These are phyloP conservation scores for Coemansia sp. DNA, from an alignment of 192 early-diverging fungal species.

Conservation along the genomic window DNA sequence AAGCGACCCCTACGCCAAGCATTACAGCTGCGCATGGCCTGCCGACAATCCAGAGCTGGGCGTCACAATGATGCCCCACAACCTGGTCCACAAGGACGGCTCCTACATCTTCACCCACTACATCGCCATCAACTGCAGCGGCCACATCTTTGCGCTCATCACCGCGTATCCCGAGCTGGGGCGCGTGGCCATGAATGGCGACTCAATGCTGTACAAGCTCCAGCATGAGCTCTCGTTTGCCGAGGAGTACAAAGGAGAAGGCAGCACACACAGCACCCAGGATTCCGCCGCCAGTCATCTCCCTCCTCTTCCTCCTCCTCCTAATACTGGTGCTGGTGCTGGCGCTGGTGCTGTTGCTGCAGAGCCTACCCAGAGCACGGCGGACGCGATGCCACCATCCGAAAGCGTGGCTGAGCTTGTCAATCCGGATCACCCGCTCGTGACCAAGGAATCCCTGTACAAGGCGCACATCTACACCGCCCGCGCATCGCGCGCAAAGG, in stretches of 20 bases:
- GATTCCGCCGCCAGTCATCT: background rate
- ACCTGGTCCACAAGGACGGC: slow-evolving; percentile 26
- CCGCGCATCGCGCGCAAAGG: slow-evolving; percentile 36
- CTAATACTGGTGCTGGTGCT: background rate
- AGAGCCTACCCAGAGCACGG: background rate
- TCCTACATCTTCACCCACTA: slow-evolving; percentile 24
- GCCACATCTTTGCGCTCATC: slow-evolving; percentile 36
- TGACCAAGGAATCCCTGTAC: slow-evolving; percentile 34
- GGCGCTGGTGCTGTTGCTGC: too few species aligned
- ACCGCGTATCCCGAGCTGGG: slow-evolving; percentile 38
- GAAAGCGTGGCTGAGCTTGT: slow-evolving; percentile 9
- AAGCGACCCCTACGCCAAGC: slow-evolving; percentile 36
- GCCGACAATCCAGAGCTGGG: slow-evolving; percentile 48
- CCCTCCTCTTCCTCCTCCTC: background rate
- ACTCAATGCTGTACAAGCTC: slow-evolving; percentile 41
- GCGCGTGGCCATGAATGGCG: slow-evolving; percentile 20
- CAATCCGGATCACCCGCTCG: slow-evolving; percentile 8
- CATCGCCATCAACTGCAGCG: slow-evolving; percentile 43
- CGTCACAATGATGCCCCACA: slow-evolving; percentile 49
- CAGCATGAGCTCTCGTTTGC: slow-evolving; percentile 34
- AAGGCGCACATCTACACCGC: slow-evolving; percentile 45
- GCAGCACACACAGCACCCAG: background rate
- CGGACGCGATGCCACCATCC: background rate
- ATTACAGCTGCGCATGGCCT: slow-evolving; percentile 52
- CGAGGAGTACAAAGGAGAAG: background rate